Conservation (phyloP, 1,284 basidiomycete genomes). For the Coniferiporia weirii region DNA sequence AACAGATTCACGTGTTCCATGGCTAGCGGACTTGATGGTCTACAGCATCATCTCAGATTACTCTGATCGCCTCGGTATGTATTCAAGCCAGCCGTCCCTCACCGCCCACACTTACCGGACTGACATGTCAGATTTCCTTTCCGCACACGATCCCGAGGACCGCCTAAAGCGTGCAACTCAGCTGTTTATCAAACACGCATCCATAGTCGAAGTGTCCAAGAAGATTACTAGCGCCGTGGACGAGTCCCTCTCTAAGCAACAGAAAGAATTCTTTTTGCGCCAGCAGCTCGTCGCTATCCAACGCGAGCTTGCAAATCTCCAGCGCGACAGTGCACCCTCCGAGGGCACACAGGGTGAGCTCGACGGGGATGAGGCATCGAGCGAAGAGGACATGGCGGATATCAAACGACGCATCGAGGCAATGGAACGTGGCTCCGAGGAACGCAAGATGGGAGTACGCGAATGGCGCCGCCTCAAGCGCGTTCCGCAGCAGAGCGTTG, state of each 20-base stretch:
- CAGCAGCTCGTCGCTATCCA: slow-evolving; percentile 89
- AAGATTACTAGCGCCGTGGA: slow-evolving; percentile 76
- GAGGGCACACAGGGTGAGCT: slow-evolving; percentile 36
- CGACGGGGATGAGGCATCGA: slow-evolving; percentile 70
- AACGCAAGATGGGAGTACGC: slow-evolving; percentile 75
- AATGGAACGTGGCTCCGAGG: slow-evolving; percentile 70
- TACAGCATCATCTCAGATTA: slow-evolving; percentile 59
- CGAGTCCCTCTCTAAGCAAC: slow-evolving; percentile 73
- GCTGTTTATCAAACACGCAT: slow-evolving; percentile 65
- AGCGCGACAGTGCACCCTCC: slow-evolving; percentile 29
- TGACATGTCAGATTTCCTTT: slow-evolving; percentile 46
- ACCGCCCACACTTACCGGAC: slow-evolving; percentile 10
- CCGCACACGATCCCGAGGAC: slow-evolving; percentile 48
- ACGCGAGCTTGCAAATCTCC: slow-evolving; percentile 71
- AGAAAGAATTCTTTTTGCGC: slow-evolving; percentile 77
- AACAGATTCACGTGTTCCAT: slow-evolving; percentile 51
- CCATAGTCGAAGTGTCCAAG: slow-evolving; percentile 70
- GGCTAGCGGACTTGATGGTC: slow-evolving; percentile 72
- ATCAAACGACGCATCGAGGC: slow-evolving; percentile 77
- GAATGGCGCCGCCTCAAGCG: slow-evolving; percentile 76
- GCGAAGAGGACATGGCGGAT: slow-evolving; percentile 74
- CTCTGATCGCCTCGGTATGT: slow-evolving; percentile 63
- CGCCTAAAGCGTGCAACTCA: slow-evolving; percentile 60
- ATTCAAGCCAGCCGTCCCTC: slow-evolving; percentile 1
- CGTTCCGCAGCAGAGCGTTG: slow-evolving; percentile 72